Evolutionary conservation across 768 basidiomycete species (phyloP).

Genomic region (Naganishia kalamii): DNA sequence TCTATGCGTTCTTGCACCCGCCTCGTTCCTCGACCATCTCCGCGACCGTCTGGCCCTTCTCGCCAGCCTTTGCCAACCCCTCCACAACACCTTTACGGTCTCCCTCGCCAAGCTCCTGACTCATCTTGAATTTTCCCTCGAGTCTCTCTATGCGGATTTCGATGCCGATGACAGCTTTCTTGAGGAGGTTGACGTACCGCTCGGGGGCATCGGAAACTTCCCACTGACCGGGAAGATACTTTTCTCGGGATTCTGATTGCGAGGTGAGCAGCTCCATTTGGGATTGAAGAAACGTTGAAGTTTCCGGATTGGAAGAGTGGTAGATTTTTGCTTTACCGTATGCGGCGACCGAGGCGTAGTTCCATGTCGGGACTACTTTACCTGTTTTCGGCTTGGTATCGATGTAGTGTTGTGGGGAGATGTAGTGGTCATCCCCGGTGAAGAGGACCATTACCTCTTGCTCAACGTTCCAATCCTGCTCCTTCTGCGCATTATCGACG

Average conservation of each 20-base stretch:
- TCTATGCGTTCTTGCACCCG: background rate
- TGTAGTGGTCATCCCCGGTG: conserved; percentile 38
- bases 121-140: conserved; percentile 44
- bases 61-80: conserved; percentile 33
- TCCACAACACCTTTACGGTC: conserved; percentile 43
- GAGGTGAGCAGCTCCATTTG: conserved; percentile 39
- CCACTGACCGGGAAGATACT: conserved; percentile 25
- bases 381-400: conserved; percentile 41
- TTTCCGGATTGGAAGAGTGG: conserved; percentile 20
- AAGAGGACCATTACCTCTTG: conserved; percentile 44
- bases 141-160: conserved; percentile 41
- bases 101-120: conserved; percentile 35
- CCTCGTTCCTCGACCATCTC: conserved; percentile 8
- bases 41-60: conserved; percentile 28
- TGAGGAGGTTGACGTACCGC: conserved; percentile 37
- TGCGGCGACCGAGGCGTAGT: conserved; percentile 44
- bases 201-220: conserved; percentile 39
- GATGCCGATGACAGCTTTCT: conserved; percentile 42
- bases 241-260: background rate
- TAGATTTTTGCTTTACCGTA: conserved; percentile 38
- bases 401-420: conserved; percentile 43
- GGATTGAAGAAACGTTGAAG: conserved; percentile 30
- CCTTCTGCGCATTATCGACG: conserved; percentile 14
- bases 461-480: conserved; percentile 4
- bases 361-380: conserved; percentile 47